Evolutionary conservation across 495 filamentous ascomycete species (phyloP).

Genomic region (Xylaria intraflava): DNA sequence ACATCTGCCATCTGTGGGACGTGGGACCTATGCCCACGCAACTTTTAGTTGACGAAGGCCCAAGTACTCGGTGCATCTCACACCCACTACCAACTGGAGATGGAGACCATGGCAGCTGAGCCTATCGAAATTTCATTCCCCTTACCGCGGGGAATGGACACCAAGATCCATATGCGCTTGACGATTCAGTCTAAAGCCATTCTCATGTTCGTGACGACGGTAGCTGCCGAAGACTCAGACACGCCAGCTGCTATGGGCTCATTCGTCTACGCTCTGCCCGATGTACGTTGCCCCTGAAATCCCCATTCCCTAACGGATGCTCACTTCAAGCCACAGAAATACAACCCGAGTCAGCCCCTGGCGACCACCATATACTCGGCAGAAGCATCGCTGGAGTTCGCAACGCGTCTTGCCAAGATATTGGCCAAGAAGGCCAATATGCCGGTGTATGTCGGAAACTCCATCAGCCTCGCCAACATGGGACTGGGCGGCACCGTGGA

Average conservation of each 20-base stretch:
- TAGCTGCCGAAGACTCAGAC: slow-evolving; percentile 51
- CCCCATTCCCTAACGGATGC: background rate
- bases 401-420: slow-evolving; percentile 75
- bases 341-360: slow-evolving; percentile 53
- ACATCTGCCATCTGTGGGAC: no score
- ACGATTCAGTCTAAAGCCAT: slow-evolving; percentile 60
- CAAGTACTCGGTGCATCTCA: slow-evolving; percentile 1
- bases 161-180: slow-evolving; percentile 72
- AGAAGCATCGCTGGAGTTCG: slow-evolving; percentile 73
- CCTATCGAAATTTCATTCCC: slow-evolving; percentile 66
- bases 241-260: slow-evolving; percentile 58
- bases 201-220: slow-evolving; percentile 70
- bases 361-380: slow-evolving; percentile 74
- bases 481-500: slow-evolving; percentile 71
- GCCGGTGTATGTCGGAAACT: slow-evolving; percentile 81
- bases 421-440: slow-evolving; percentile 60
- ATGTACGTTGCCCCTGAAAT: slow-evolving; percentile 49
- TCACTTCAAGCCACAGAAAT: slow-evolving; percentile 33
- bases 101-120: slow-evolving; percentile 19
- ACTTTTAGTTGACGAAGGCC: background rate
- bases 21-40: no score
- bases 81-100: slow-evolving; percentile 6
- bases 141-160: slow-evolving; percentile 67
- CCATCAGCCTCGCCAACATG: slow-evolving; percentile 58
- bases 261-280: slow-evolving; percentile 88